These are phyloP conservation scores for Capronia americana DNA, from an alignment of 2,329 filamentous ascomycete species.

Conservation along the genomic window DNA sequence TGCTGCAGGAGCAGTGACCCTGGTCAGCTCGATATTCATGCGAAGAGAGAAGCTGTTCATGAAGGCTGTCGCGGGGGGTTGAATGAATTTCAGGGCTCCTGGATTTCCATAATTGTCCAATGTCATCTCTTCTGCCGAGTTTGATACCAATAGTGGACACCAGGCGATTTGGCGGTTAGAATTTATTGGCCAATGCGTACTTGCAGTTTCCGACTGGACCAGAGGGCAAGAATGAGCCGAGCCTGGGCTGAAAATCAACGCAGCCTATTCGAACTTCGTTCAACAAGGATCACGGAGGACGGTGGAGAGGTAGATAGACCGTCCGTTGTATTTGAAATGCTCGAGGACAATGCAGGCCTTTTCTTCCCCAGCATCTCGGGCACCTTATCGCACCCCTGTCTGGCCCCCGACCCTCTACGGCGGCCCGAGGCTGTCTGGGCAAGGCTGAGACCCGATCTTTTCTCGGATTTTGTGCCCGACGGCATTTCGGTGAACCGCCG, in stretches of 20 bases:
- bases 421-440: background rate
- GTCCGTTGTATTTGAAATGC: background rate
- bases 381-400: background rate
- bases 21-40: slow-evolving; percentile 27
- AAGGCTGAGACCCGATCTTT: background rate
- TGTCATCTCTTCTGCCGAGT: background rate
- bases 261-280: background rate
- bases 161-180: background rate
- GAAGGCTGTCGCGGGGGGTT: slow-evolving; percentile 10
- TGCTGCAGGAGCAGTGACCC: slow-evolving; percentile 37
- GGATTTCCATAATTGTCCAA: background rate
- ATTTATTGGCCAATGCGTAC: background rate
- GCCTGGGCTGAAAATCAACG: background rate
- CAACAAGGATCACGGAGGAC: background rate
- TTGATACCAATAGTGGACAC: background rate
- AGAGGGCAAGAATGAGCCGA: background rate
- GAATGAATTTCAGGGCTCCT: background rate
- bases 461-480: too few species aligned
- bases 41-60: slow-evolving; percentile 36
- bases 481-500: background rate
- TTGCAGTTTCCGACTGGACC: background rate
- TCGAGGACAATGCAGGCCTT: background rate
- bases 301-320: background rate
- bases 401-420: background rate
- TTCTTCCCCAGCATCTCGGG: too few species aligned